Conservation (phyloP, 192 early-diverging fungal genomes). For the Coemansia sp. region DNA sequence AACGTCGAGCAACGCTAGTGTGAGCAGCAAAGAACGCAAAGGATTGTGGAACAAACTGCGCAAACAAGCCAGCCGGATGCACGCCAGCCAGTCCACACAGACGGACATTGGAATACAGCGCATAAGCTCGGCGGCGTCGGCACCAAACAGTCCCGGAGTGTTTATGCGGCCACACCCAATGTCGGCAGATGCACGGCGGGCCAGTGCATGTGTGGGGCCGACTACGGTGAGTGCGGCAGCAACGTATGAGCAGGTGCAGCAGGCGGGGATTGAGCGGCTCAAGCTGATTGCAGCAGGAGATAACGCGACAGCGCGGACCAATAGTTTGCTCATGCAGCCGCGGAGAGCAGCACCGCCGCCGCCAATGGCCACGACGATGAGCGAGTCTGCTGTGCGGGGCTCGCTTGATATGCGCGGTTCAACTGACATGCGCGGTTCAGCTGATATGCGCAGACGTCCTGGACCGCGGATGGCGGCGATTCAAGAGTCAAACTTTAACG, state of each 20-base stretch:
- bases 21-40: constrained; percentile 24
- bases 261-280: constrained; percentile 15
- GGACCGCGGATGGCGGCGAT: too few relatives aligned
- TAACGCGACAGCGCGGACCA: not conserved
- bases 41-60: constrained; percentile 49
- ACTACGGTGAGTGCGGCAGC: not conserved
- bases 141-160: not conserved
- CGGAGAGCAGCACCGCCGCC: constrained; percentile 9
- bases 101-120: not conserved
- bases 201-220: constrained; percentile 1
- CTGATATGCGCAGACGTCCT: too few relatives aligned
- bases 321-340: constrained; percentile 1
- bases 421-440: too few relatives aligned
- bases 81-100: constrained; percentile 7
- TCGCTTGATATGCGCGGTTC: not conserved
- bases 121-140: not conserved
- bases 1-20: constrained; percentile 36
- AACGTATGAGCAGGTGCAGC: constrained; percentile 11
- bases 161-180: constrained; percentile 1
- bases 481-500: too few relatives aligned
- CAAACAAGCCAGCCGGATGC: constrained; percentile 36
- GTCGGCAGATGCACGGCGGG: constrained; percentile 1
- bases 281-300: constrained; percentile 8
- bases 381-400: constrained; percentile 2
- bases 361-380: constrained; percentile 5